phyloP scores from a whole-genome alignment of 305 asterid genomes.

The Rubia balearica region DNA sequence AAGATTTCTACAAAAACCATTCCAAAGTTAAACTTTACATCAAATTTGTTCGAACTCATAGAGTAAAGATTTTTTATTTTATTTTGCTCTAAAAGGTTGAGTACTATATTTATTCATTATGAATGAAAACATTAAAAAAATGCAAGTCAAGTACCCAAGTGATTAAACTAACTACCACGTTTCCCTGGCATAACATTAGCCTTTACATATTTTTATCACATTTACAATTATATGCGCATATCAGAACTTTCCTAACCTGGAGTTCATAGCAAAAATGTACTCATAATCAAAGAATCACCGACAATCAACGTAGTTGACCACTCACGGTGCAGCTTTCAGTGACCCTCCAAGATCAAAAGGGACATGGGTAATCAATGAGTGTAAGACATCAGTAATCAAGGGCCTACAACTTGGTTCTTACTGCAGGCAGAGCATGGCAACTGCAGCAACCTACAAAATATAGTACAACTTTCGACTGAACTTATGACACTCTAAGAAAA shows the following conservation, averaged over 20 bases:
- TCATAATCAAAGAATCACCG: slow-evolving; percentile 7
- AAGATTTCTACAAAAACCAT: too few relatives aligned
- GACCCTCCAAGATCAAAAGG: slow-evolving; percentile 86
- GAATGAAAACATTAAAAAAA: too few relatives aligned
- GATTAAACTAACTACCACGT: too few relatives aligned
- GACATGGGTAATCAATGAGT: slow-evolving; percentile 86
- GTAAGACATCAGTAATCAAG: slow-evolving; percentile 80
- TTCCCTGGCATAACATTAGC: too few relatives aligned
- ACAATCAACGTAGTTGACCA: slow-evolving; percentile 14
- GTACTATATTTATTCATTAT: too few relatives aligned
- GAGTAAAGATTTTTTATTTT: too few relatives aligned
- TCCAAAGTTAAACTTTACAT: too few relatives aligned
- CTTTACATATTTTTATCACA: background rate
- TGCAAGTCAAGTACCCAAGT: too few relatives aligned
- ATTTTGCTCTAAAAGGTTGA: too few relatives aligned
- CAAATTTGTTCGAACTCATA: too few relatives aligned
- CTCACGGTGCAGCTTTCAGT: slow-evolving; percentile 38
- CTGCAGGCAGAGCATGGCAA: slow-evolving; percentile 86
- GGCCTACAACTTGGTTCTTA: slow-evolving; percentile 93
- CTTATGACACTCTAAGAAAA: too few relatives aligned
- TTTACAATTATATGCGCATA: slow-evolving; percentile 29
- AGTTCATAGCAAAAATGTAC: slow-evolving; percentile 13
- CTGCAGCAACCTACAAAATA: slow-evolving; percentile 80
- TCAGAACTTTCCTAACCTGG: slow-evolving; percentile 16
- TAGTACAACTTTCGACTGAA: too few relatives aligned